Evolutionary conservation across 176 grass and related monocot species (phyloP), one percentile per base, ranked within the genome.

Genomic region (Puccinellia tenuiflora): DNA sequence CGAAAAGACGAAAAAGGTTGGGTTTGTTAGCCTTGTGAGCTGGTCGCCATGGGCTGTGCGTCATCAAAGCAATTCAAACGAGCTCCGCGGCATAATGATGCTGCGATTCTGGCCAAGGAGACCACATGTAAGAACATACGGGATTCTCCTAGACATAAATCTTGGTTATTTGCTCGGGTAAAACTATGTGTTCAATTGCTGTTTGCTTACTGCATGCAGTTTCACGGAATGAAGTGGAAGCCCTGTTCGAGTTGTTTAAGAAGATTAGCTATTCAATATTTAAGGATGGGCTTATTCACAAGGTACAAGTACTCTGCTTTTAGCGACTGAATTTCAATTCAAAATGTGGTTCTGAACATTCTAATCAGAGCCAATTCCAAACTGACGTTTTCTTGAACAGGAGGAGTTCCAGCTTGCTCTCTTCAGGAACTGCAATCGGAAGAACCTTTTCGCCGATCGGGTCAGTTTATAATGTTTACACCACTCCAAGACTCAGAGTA

Each of bases 401-500:
- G 94, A 97, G 90, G 91, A 97, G 68, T 90, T 97, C 78, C 89
- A 92, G 52, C 85, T 97, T 59, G 91, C 91, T 20, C 94, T 97
- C 60, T 93, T 94, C 87, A 90, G 87, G 81, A 97, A 94, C 68
- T 90, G 89, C 52, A 79, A 84, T 22, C 86, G 45, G 66, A 91
- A 84, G 42, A 97, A 94, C 66, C 51, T 97, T 61, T 97, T 97
- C 45, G 85, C 94, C 6, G 89, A 97, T 75, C 84, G 91, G 86
- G 94, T 97, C 15, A 80, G 87, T 88, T 67, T 39, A 52, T 43
- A 47, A 59, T 5, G 60, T 34, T 34, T 34, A 34, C 33, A 16
- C 26, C 46, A 0, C 18, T 65, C 37, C 38, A 71, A 30, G n/a
- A 0, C 22, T 65, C n/a, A 12, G 13, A 38, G 5, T 56, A 82